Evolutionary conservation across 176 grass and related monocot genomes (phyloP), one percentile per base, ranked within the genome.

Genomic region (Aegilops speltoides): DNA sequence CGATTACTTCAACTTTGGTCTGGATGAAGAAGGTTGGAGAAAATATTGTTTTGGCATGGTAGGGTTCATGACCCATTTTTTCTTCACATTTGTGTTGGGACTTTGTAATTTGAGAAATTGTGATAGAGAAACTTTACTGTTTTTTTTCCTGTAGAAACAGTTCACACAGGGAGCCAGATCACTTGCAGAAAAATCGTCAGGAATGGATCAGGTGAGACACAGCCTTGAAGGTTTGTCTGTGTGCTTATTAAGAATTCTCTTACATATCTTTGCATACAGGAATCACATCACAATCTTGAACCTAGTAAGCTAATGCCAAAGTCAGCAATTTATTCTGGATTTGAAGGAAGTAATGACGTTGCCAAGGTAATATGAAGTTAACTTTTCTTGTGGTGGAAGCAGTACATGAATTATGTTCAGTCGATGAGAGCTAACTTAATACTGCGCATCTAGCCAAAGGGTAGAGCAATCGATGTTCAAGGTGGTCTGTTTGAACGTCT

Each of bases 21-120:
- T 97, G 32, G 87, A 93, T 93, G 92, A 97, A 87, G 90, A 95
- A 79, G 76, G 95, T 79, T 95, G 95, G 95, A 93, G 75, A 95
- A 95, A 59, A 73, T 97, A 94, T 84, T 95, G 92, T 82, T 56
- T 69, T 33, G 41, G 17, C 77, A 69, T 97, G 90, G 95, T 97
- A 94, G 36, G 32, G 23, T 79, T 79, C 81, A 52, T 2, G 34
- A 48, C 70, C 38, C 32, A 59, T 85, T 10, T 24, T 76, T 7
- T 86, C 43, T 79, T 62, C 10, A 63, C 32, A 14, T 81, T 40
- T 72, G 3, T 73, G 65, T 29, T 65, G 61, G 56, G 61, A 67
- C 20, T 38, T 84, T 14, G 22, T 29, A 38, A 73, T 14, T 37
- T 73, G 23, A 64, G 23, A 87, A 64, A 83, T 86, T 64, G 83